These are phyloP conservation scores for Mycena vitilis DNA, from an alignment of 768 basidiomycete species.

Conservation along the genomic window DNA sequence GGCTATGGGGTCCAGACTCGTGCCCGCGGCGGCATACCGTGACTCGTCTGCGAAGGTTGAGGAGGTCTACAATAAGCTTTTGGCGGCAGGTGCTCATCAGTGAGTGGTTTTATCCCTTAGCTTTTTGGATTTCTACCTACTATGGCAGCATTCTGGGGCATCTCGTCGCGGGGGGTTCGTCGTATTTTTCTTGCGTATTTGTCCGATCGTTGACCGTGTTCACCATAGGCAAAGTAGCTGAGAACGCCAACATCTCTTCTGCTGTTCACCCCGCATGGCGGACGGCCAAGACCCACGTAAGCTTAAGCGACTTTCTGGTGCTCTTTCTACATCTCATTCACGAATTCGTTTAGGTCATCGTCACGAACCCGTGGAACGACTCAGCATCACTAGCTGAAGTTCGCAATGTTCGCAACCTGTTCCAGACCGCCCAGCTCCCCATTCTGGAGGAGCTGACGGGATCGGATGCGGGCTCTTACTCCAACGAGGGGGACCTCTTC, in stretches of 20 bases:
- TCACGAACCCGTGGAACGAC: constrained; percentile 37
- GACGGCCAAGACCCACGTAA: constrained; percentile 51
- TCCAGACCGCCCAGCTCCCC: constrained; percentile 41
- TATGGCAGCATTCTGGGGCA: constrained; percentile 35
- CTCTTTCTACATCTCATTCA: neutral
- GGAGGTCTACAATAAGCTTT: neutral
- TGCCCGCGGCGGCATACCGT: neutral
- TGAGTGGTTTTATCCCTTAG: neutral
- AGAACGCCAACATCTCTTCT: constrained; percentile 46
- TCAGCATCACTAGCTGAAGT: constrained; percentile 34
- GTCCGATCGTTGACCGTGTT: too few species aligned
- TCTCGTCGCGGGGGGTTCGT: constrained; percentile 38
- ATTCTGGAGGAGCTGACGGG: constrained; percentile 44
- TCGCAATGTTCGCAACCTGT: constrained; percentile 32
- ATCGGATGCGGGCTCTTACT: constrained; percentile 9
- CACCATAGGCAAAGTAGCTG: constrained; percentile 43
- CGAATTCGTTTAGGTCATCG: constrained; percentile 26
- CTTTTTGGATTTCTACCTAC: neutral
- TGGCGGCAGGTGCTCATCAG: constrained; percentile 6
- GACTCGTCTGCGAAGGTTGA: neutral
- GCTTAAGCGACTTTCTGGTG: constrained; percentile 33
- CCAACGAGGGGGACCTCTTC: neutral
- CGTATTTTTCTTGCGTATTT: constrained; percentile 4
- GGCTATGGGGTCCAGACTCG: neutral
- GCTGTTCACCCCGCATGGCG: constrained; percentile 49